Evolutionary conservation across 148 eudicot genomes (phyloP).

Genomic region (Cornus suecica): DNA sequence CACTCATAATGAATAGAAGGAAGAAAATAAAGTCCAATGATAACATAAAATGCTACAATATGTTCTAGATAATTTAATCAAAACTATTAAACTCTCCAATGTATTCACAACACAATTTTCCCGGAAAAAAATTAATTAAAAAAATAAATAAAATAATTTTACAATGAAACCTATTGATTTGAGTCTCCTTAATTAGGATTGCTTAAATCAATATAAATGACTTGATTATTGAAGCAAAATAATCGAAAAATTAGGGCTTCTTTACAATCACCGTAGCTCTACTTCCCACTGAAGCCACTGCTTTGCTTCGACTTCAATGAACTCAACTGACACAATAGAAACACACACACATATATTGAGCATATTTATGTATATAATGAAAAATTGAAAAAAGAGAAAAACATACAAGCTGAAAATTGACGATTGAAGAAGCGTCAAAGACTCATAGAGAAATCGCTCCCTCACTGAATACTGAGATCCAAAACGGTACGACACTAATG

Average conservation of each 20-base stretch:
- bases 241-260: constrained; percentile 8
- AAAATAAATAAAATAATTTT: too few species aligned
- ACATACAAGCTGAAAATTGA: background rate
- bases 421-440: background rate
- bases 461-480: background rate
- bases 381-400: background rate
- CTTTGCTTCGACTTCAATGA: background rate
- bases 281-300: background rate
- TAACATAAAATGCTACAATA: too few species aligned
- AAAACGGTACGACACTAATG: background rate
- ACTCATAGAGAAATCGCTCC: background rate
- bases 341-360: background rate
- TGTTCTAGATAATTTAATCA: too few species aligned
- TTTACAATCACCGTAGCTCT: background rate
- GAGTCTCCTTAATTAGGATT: too few species aligned
- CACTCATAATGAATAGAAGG: too few species aligned
- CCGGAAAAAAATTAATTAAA: background rate
- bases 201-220: too few species aligned
- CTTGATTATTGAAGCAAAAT: background rate
- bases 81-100: too few species aligned
- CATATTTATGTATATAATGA: background rate
- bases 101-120: too few species aligned
- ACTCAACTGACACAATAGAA: background rate
- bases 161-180: too few species aligned
- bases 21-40: too few species aligned